A percentile compares a stretch with the other conserved stretches of the same genome.
phyloP scores from a whole-genome alignment of 2,329 filamentous ascomycete species.

The Botrytis pseudocinerea region DNA sequence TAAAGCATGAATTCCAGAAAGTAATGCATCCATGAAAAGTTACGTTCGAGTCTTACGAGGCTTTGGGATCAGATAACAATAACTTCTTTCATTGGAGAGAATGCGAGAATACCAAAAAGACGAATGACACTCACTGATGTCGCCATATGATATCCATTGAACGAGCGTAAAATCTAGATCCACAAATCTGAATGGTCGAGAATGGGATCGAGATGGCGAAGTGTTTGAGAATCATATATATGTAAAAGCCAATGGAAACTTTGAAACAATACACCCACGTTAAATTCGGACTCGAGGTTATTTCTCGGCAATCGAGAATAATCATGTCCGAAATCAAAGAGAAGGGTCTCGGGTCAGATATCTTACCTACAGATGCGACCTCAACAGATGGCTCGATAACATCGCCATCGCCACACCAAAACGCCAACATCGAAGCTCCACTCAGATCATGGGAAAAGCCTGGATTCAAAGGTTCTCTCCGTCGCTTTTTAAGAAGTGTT shows the following conservation, averaged over 20 bases:
- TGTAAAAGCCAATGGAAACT: not conserved
- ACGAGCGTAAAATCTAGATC: not conserved
- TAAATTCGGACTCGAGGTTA: not conserved
- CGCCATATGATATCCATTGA: not conserved
- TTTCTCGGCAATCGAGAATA: no score
- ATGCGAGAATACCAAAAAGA: not conserved
- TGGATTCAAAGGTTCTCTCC: conserved; percentile 24
- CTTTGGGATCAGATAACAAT: not conserved
- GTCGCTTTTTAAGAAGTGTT: conserved; percentile 27
- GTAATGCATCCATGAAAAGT: not conserved
- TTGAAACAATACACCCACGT: not conserved
- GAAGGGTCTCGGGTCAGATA: conserved; percentile 4
- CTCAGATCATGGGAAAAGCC: conserved; percentile 30
- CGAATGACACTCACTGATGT: not conserved
- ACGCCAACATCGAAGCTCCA: not conserved
- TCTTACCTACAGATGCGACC: not conserved
- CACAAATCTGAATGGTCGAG: not conserved
- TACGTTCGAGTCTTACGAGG: not conserved
- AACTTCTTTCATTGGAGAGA: not conserved
- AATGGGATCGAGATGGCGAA: not conserved
- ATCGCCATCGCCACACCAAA: not conserved
- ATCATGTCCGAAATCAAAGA: conserved; percentile 11
- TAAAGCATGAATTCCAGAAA: not conserved
- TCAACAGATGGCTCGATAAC: not conserved
- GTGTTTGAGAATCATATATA: not conserved